Base-by-base conservation (phyloP, 2,329 filamentous ascomycete genomes). In the Ilyonectria destructans region DNA sequence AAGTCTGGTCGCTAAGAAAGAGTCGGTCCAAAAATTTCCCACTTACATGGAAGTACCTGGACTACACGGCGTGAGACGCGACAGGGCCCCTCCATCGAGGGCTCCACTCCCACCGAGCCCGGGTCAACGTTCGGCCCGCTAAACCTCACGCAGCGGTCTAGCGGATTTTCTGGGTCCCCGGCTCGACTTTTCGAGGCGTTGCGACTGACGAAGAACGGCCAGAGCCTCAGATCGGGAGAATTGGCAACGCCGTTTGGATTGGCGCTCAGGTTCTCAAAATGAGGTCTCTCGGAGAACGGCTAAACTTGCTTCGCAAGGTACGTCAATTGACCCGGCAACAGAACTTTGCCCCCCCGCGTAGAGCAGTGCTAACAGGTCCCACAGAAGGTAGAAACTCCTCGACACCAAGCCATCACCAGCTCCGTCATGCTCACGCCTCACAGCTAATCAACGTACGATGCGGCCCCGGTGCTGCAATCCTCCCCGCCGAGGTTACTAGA, bases 391-490 rank as follows among this genome's bases (percentile, higher is more conserved):
- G 70, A 69, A 67, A 54, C 63, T 66, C 69, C 62, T 21, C 58
- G 21, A 61, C 72, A 68, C 72, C 54, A 35, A 59, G 43, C 21
- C 56, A 52, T 56, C 54, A 57, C 55, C 52, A 69, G 62, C 62
- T 68, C 62, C 70, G 67, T 76, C 77, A 59, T 79, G 71, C 67
- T 67, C 65, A 77, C 70, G 75, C 73, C 64, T 77, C 45, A 68
- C 80, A 96, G 92, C 85, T 97, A 58, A 87, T 96, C 71, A 85
- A 87, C 77, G 86, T 98, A 81, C 90, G 92, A 79, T 86, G 92
- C 79, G 96, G 96, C 67, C 91, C 93, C 33, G 96, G 96, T 64
- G 95, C 96, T 49, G 92, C 93, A 21, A 85, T 94, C 72, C 86
- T 99, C 26, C 94, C 96, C 0, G 86, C 90, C 33, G 89, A 94